phyloP scores from a whole-genome alignment of 2,329 filamentous ascomycete species.

The Aspergillus piperis region DNA sequence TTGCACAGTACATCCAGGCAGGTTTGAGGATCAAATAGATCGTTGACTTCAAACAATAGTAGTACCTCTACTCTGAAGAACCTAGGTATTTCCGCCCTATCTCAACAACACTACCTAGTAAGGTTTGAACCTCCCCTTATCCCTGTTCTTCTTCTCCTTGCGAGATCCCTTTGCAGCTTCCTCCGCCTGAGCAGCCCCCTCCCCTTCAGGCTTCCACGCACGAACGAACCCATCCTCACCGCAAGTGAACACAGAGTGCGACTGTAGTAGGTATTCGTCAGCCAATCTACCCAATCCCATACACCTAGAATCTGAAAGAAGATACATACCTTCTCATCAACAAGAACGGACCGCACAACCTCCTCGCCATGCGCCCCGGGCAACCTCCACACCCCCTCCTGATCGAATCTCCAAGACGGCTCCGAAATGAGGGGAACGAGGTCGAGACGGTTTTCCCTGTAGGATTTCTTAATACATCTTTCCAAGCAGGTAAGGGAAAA shows the following conservation, averaged over 20 bases:
- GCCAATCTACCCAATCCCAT: neutral
- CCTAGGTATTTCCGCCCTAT: too few species aligned
- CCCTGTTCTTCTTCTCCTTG: constrained; percentile 36
- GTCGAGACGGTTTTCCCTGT: constrained; percentile 41
- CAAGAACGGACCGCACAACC: constrained; percentile 48
- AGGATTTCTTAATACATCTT: neutral
- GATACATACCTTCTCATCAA: constrained; percentile 46
- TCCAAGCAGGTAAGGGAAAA: neutral
- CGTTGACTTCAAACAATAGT: too few species aligned
- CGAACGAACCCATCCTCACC: constrained; percentile 49
- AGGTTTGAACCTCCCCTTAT: constrained; percentile 43
- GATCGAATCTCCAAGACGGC: constrained; percentile 44
- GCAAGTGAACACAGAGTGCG: constrained; percentile 46
- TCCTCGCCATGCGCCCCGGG: constrained; percentile 53
- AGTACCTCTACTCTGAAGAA: too few species aligned
- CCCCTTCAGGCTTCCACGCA: constrained; percentile 36
- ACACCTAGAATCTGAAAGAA: neutral
- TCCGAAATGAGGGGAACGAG: constrained; percentile 41
- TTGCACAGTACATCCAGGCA: neutral
- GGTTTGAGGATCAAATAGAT: neutral
- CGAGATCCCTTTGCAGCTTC: constrained; percentile 26
- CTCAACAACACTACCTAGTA: constrained; percentile 22
- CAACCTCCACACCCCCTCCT: constrained; percentile 43
- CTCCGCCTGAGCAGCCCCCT: constrained; percentile 13
- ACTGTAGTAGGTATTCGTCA: constrained; percentile 25